A percentile compares a stretch with the other conserved stretches of the same genome.
These are phyloP conservation scores for Myxozyma monticola DNA, from an alignment of 805 yeast species.

Conservation along the genomic window DNA sequence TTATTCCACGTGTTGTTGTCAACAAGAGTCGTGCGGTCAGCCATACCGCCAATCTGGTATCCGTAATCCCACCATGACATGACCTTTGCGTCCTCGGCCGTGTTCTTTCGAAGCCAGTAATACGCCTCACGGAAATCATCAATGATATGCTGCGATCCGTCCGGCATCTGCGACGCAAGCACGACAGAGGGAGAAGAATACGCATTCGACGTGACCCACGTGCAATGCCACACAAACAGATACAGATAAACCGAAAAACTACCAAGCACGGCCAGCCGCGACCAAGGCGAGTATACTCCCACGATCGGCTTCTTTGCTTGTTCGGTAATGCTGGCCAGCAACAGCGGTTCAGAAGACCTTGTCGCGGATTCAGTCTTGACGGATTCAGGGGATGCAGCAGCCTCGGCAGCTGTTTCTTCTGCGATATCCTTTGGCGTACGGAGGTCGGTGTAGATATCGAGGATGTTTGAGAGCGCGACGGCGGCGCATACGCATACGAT, in stretches of 20 bases:
- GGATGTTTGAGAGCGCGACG: slow-evolving; percentile 77
- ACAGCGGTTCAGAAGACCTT: slow-evolving; percentile 2
- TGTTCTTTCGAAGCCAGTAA: slow-evolving; percentile 98
- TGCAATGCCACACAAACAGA: slow-evolving; percentile 88
- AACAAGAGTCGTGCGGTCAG: slow-evolving; percentile 96
- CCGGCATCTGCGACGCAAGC: slow-evolving; percentile 75
- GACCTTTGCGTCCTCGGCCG: slow-evolving; percentile 91
- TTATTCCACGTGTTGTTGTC: slow-evolving; percentile 99
- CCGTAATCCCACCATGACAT: slow-evolving; percentile 99
- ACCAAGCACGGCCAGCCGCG: slow-evolving; percentile 62
- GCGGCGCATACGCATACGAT: slow-evolving; percentile 92
- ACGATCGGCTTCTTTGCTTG: slow-evolving; percentile 18
- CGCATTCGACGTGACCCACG: slow-evolving; percentile 95
- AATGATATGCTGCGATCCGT: slow-evolving; percentile 80
- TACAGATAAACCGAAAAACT: slow-evolving; percentile 73
- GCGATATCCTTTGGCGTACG: slow-evolving; percentile 37
- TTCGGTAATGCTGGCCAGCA: slow-evolving; percentile 6
- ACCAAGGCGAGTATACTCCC: slow-evolving; percentile 36
- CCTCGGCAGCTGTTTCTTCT: not conserved
- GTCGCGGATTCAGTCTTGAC: slow-evolving; percentile 1
- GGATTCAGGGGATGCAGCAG: not conserved
- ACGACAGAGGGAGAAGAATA: slow-evolving; percentile 98
- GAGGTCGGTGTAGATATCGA: slow-evolving; percentile 72
- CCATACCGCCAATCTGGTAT: slow-evolving; percentile 99
- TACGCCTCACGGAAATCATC: slow-evolving; percentile 99